These are phyloP conservation scores for Boletus vermiculosoides DNA, from an alignment of 768 basidiomycete genomes.

Conservation along the genomic window DNA sequence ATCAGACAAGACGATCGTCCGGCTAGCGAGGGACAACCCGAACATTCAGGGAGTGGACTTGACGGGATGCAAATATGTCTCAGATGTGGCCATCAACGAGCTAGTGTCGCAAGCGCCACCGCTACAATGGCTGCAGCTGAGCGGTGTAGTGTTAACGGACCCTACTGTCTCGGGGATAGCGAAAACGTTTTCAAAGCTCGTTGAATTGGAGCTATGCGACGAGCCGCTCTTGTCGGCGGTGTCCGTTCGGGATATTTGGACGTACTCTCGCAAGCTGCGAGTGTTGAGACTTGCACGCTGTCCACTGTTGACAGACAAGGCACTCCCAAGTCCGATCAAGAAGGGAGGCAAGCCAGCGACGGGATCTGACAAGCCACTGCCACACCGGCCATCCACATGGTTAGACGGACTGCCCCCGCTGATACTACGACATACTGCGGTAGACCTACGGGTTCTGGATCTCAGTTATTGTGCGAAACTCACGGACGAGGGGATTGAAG, in stretches of 20 bases:
- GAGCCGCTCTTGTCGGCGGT: slow-evolving; percentile 65
- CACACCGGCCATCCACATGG: slow-evolving; percentile 57
- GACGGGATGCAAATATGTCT: slow-evolving; percentile 69
- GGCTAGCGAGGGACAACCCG: slow-evolving; percentile 59
- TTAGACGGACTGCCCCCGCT: slow-evolving; percentile 62
- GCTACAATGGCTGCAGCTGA: slow-evolving; percentile 73
- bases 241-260: slow-evolving; percentile 79
- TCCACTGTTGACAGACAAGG: slow-evolving; percentile 70
- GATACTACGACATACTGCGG: slow-evolving; percentile 60
- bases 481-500: slow-evolving; percentile 74
- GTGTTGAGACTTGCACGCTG: slow-evolving; percentile 79
- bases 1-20: slow-evolving; percentile 66
- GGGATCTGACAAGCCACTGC: slow-evolving; percentile 48
- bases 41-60: slow-evolving; percentile 76
- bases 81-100: slow-evolving; percentile 74
- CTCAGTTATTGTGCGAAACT: slow-evolving; percentile 66
- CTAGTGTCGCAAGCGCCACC: slow-evolving; percentile 66
- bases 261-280: slow-evolving; percentile 74
- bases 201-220: slow-evolving; percentile 77
- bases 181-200: slow-evolving; percentile 69
- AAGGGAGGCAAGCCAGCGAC: slow-evolving; percentile 30
- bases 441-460: slow-evolving; percentile 77
- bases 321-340: slow-evolving; percentile 59
- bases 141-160: slow-evolving; percentile 62
- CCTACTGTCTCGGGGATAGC: slow-evolving; percentile 65